A percentile compares a stretch with the other conserved stretches of the same genome.
Conservation (phyloP, 768 basidiomycete species). For the Mycena chlorophos region DNA sequence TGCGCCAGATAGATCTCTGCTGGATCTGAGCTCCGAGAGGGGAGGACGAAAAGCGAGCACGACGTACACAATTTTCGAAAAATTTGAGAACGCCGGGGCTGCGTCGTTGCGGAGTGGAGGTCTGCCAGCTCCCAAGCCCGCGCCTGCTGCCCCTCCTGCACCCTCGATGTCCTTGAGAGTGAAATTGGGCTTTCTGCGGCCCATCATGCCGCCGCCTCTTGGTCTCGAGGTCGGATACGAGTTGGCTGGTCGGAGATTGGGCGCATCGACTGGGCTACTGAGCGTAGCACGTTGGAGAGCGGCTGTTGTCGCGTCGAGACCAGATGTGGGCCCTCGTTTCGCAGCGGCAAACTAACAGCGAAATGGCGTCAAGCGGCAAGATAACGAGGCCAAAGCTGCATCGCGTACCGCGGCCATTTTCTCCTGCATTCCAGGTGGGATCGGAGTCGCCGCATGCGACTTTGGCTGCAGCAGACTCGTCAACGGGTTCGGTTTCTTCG, state of each 20-base stretch:
- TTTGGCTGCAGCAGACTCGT: conserved; percentile 44
- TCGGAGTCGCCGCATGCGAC: conserved; percentile 53
- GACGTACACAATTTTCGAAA: conserved; percentile 89
- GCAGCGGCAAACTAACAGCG: conserved; percentile 28
- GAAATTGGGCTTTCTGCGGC: conserved; percentile 56
- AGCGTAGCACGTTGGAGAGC: conserved; percentile 39
- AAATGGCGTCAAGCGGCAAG: conserved; percentile 1
- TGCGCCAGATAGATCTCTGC: conserved; percentile 92
- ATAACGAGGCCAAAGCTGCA: conserved; percentile 25
- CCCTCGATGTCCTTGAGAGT: conserved; percentile 65
- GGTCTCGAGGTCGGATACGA: conserved; percentile 36
- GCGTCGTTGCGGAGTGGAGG: conserved; percentile 48
- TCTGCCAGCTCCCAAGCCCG: conserved; percentile 71
- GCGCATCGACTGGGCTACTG: conserved; percentile 22
- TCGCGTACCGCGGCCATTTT: conserved; percentile 84
- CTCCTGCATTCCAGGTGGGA: conserved; percentile 87
- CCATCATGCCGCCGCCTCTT: conserved; percentile 36
- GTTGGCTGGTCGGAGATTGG: conserved; percentile 33
- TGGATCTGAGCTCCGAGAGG: conserved; percentile 13
- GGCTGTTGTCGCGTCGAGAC: conserved; percentile 43
- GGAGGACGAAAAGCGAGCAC: neutral
- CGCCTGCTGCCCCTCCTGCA: conserved; percentile 56
- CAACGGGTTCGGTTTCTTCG: conserved; percentile 31
- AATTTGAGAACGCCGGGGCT: conserved; percentile 82
- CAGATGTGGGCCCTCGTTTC: conserved; percentile 34